These are phyloP conservation scores for Pichia sporocuriosa DNA, from an alignment of 805 yeast species.

Conservation along the genomic window DNA sequence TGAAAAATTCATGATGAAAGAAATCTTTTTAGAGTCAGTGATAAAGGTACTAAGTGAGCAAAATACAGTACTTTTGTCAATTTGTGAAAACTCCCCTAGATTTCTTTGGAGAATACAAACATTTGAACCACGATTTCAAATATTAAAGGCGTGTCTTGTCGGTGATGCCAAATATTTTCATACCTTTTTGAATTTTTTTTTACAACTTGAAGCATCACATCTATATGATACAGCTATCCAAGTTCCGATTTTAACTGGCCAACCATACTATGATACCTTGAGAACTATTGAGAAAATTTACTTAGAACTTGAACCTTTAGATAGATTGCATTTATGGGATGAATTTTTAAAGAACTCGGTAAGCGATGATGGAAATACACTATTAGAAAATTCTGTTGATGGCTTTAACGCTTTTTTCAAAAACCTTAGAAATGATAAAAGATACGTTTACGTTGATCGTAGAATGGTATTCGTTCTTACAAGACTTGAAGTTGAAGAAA, in stretches of 20 bases:
- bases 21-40: slow-evolving; percentile 2
- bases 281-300: background rate
- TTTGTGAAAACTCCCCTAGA: background rate
- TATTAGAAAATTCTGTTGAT: background rate
- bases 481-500: background rate
- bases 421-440: background rate
- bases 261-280: background rate
- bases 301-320: background rate
- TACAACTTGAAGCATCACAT: background rate
- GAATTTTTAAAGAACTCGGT: background rate
- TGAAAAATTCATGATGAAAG: background rate
- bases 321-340: background rate
- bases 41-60: slow-evolving; percentile 1
- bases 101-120: background rate
- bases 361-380: background rate
- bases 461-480: background rate
- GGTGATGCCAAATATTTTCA: background rate
- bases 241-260: no score
- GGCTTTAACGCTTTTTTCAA: background rate
- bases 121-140: slow-evolving; percentile 2
- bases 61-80: slow-evolving; percentile 1
- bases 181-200: background rate
- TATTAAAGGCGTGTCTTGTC: slow-evolving; percentile 6
- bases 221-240: background rate
- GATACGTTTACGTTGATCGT: background rate